Evolutionary conservation across 257 asterid species (phyloP), one percentile per base, ranked within the genome.

Genomic region (Scutellaria baicalensis): DNA sequence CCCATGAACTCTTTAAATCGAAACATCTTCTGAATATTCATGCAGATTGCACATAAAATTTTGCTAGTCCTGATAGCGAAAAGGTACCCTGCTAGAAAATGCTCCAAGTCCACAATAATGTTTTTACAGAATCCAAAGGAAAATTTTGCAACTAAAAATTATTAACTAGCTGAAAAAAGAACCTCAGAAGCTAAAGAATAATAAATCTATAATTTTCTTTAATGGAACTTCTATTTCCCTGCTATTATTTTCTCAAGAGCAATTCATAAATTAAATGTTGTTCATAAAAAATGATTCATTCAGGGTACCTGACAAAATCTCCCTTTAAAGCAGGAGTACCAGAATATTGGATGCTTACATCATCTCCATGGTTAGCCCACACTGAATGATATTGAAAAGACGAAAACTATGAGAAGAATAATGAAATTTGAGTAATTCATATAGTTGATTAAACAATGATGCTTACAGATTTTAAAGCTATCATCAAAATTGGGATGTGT

Each of bases 281-380:
- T 36, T 35, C 58, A 52, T 27, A 5, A 27, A 47, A 67, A 73
- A 75, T 49, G 70, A 70, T 57, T 44, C 11, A 6, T n/a, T 7
- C 56, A 21, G 27, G 48, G 8, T 75, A 94, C 99, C 99, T 91
- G 88, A 91, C 97, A 80, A 91, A 88, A 73, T 94, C 99, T 74
- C 99, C 99, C 79, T 94, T 94, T 55, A 94, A 75, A 58, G 99
- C 99, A 23, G 97, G 97, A 72, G 99, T 91, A 54, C 99, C 99
- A 80, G 99, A 91, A 70, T 94, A 94, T 78, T 94, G 97, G 81
- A 91, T 92, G 87, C 99, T 94, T 54, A 94, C 57, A 58, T 91
- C 98, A 86, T 94, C 99, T 58, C 99, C 99, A 75, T 89, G 98
- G 82, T 89, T 86, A 74, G 98, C 99, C 98, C 99, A 94, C 81